Conservation (phyloP, 345 rosid genomes). For the Hibiscus trionum region DNA sequence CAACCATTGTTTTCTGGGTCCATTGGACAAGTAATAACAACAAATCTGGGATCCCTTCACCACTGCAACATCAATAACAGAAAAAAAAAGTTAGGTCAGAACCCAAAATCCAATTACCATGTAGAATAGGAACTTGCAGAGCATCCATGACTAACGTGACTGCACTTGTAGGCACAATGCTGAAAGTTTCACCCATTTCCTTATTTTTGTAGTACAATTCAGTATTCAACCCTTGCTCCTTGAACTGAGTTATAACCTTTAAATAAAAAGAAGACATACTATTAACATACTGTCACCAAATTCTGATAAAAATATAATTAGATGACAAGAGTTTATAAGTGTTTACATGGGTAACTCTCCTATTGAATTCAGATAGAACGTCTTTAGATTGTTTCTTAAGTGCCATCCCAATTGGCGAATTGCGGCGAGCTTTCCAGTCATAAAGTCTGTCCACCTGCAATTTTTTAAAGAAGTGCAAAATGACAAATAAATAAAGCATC, state of each 20-base stretch:
- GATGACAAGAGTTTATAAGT: not conserved
- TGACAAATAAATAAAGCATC: not conserved
- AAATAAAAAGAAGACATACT: slow-evolving; percentile 2
- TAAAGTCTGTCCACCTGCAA: slow-evolving; percentile 85
- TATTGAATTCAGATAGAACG: slow-evolving; percentile 64
- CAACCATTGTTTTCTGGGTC: slow-evolving; percentile 95
- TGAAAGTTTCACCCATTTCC: slow-evolving; percentile 74
- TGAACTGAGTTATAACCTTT: slow-evolving; percentile 68
- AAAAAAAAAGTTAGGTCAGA: slow-evolving; percentile 12
- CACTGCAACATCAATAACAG: slow-evolving; percentile 42
- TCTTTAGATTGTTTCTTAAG: slow-evolving; percentile 63
- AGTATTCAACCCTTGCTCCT: slow-evolving; percentile 88
- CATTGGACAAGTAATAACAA: slow-evolving; percentile 76
- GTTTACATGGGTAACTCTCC: slow-evolving; percentile 53
- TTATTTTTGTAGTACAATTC: slow-evolving; percentile 81
- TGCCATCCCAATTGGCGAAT: slow-evolving; percentile 68
- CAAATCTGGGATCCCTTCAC: slow-evolving; percentile 90
- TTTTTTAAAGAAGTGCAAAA: not conserved
- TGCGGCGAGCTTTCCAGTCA: slow-evolving; percentile 75
- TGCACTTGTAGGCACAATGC: slow-evolving; percentile 95
- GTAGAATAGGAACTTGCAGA: not conserved
- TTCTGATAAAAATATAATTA: not conserved
- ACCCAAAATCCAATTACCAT: slow-evolving; percentile 1
- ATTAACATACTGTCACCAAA: not conserved
- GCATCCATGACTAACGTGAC: slow-evolving; percentile 38